phyloP scores from a whole-genome alignment of 2,329 filamentous ascomycete species.

The Colletotrichum phormii region DNA sequence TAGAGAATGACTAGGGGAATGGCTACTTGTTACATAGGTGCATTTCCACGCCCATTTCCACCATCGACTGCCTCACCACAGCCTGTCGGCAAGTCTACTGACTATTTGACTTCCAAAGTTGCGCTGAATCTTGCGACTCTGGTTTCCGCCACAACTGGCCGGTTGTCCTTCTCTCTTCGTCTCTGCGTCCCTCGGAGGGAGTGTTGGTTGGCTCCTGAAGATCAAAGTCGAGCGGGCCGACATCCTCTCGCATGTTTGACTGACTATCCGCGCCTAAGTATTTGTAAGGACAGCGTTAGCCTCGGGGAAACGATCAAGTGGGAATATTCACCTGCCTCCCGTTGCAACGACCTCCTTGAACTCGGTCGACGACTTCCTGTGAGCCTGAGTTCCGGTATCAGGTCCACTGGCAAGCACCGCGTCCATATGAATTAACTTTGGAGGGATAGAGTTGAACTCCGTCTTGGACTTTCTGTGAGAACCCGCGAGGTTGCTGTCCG shows the following conservation, averaged over 20 bases:
- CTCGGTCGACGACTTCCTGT: slow-evolving; percentile 15
- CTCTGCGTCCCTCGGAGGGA: slow-evolving; percentile 45
- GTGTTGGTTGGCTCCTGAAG: background rate
- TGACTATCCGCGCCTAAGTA: background rate
- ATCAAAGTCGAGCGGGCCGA: background rate
- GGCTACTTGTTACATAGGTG: slow-evolving; percentile 19
- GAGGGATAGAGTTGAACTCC: slow-evolving; percentile 4
- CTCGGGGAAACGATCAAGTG: background rate
- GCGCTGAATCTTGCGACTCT: background rate
- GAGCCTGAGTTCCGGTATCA: background rate
- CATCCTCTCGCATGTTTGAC: background rate
- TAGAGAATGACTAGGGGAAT: background rate
- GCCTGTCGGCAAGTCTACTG: background rate
- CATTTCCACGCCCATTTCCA: background rate
- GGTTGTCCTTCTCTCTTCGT: slow-evolving; percentile 41
- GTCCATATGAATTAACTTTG: background rate
- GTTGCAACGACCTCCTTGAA: background rate
- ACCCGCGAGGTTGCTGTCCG: background rate
- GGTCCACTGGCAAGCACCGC: background rate
- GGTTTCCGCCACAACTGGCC: slow-evolving; percentile 38
- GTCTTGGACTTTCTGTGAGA: slow-evolving; percentile 23
- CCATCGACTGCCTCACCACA: too few species aligned
- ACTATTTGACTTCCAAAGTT: slow-evolving; percentile 1
- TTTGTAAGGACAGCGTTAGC: background rate
- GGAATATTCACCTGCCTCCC: background rate